phyloP scores from a whole-genome alignment of 177 flowering plant genomes.

The Vitis hybrid region DNA sequence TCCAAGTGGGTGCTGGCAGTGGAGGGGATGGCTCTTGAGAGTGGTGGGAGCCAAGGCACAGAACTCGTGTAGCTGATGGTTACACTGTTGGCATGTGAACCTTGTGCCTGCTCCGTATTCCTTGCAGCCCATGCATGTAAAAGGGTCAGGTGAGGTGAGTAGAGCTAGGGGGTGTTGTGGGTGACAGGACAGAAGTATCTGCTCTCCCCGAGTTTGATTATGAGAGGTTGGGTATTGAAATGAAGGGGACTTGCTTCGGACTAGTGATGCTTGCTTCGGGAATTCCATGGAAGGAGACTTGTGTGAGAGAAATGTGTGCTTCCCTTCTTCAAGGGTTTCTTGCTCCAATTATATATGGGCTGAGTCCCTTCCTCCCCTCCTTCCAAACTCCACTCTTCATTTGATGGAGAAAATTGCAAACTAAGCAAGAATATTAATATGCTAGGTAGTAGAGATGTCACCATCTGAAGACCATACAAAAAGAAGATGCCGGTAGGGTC shows the following conservation, averaged over 20 bases:
- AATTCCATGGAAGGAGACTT: slow-evolving; percentile 17
- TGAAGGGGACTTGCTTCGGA: slow-evolving; percentile 1
- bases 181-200: slow-evolving; percentile 48
- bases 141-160: slow-evolving; percentile 39
- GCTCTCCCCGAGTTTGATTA: slow-evolving; percentile 32
- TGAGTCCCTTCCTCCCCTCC: too few relatives aligned
- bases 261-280: neutral
- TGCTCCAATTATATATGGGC: too few relatives aligned
- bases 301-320: slow-evolving; percentile 5
- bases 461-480: too few relatives aligned
- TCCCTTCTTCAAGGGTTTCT: slow-evolving; percentile 11
- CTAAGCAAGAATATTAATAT: too few relatives aligned
- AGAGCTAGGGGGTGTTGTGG: slow-evolving; percentile 43
- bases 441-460: too few relatives aligned
- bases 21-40: slow-evolving; percentile 60
- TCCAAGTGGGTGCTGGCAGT: slow-evolving; percentile 59
- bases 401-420: too few relatives aligned
- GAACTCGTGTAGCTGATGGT: slow-evolving; percentile 70
- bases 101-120: slow-evolving; percentile 73
- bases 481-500: too few relatives aligned
- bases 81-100: slow-evolving; percentile 52
- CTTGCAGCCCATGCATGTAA: slow-evolving; percentile 74
- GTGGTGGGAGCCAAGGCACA: slow-evolving; percentile 66
- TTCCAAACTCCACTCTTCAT: too few relatives aligned
- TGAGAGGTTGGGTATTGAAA: slow-evolving; percentile 33